Evolutionary conservation across 2,329 filamentous ascomycete species (phyloP).

Genomic region (Fusarium sp.): DNA sequence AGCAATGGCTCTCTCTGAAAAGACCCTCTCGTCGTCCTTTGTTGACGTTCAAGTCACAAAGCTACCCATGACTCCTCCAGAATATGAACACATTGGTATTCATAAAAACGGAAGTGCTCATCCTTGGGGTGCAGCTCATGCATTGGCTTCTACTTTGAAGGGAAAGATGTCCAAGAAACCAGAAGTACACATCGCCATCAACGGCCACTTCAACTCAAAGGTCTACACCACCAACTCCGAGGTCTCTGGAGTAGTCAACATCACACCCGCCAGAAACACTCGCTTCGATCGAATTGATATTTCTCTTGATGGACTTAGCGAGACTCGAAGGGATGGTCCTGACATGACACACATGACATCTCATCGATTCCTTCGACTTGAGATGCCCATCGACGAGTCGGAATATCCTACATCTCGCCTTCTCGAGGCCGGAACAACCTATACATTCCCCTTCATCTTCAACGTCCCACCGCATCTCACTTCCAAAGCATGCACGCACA

Average conservation of each 20-base stretch:
- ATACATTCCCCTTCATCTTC: slow-evolving; percentile 43
- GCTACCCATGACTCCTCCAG: slow-evolving; percentile 26
- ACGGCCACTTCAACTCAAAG: slow-evolving; percentile 45
- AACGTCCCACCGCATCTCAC: slow-evolving; percentile 43
- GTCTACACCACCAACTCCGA: slow-evolving; percentile 45
- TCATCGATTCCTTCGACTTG: slow-evolving; percentile 41
- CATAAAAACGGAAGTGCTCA: slow-evolving; percentile 15
- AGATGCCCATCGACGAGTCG: slow-evolving; percentile 40
- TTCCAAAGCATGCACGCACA: slow-evolving; percentile 35
- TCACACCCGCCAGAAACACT: slow-evolving; percentile 29
- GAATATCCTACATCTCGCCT: slow-evolving; percentile 31
- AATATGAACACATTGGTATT: slow-evolving; percentile 38
- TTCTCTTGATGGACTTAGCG: slow-evolving; percentile 33
- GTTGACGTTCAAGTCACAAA: slow-evolving; percentile 32
- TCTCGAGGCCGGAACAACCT: slow-evolving; percentile 34
- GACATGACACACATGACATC: slow-evolving; percentile 39
- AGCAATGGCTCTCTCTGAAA: slow-evolving; percentile 27
- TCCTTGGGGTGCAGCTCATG: slow-evolving; percentile 29
- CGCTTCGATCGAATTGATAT: slow-evolving; percentile 38
- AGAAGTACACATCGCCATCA: slow-evolving; percentile 32
- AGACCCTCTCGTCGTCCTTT: slow-evolving; percentile 17
- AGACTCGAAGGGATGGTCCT: slow-evolving; percentile 41
- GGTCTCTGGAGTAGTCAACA: slow-evolving; percentile 39
- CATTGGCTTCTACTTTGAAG: slow-evolving; percentile 22
- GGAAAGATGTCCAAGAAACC: slow-evolving; percentile 20